Percentiles rank a stretch among this genome's conserved stretches.
These are phyloP conservation scores for Fusarium sp. DNA, from an alignment of 2,329 filamentous ascomycete species.

Conservation along the genomic window DNA sequence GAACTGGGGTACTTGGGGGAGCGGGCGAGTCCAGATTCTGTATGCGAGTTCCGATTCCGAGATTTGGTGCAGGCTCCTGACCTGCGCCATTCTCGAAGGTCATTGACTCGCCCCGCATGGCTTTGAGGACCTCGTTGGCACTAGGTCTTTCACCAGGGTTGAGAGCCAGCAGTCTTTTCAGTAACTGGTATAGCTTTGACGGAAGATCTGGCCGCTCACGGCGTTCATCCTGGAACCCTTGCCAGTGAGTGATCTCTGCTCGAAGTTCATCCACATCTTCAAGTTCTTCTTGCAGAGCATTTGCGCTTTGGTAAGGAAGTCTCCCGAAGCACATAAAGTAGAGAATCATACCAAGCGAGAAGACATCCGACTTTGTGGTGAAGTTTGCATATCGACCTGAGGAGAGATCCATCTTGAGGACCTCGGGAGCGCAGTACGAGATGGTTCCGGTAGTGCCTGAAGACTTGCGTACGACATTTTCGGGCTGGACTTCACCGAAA, in stretches of 20 bases:
- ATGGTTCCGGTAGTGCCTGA: slow-evolving; percentile 96
- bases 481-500: slow-evolving; percentile 94
- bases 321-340: slow-evolving; percentile 97
- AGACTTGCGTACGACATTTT: slow-evolving; percentile 82
- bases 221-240: slow-evolving; percentile 82
- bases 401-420: slow-evolving; percentile 73
- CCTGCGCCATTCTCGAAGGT: slow-evolving; percentile 55
- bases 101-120: slow-evolving; percentile 73
- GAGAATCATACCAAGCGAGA: slow-evolving; percentile 96
- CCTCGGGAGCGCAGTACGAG: slow-evolving; percentile 96
- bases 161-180: slow-evolving; percentile 82
- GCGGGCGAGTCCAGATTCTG: slow-evolving; percentile 66
- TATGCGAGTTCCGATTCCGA: slow-evolving; percentile 58
- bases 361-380: slow-evolving; percentile 97
- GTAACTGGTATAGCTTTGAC: slow-evolving; percentile 82
- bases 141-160: slow-evolving; percentile 81
- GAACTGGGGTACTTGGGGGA: slow-evolving; percentile 58
- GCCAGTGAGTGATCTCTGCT: slow-evolving; percentile 86
- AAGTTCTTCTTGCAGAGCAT: slow-evolving; percentile 87
- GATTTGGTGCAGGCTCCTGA: slow-evolving; percentile 49
- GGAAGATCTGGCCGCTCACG: slow-evolving; percentile 83
- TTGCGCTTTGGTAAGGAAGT: slow-evolving; percentile 85
- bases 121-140: slow-evolving; percentile 83
- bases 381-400: slow-evolving; percentile 88
- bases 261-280: slow-evolving; percentile 89